Conservation (phyloP, 371 early-diverging fungal genomes). For the Chytridium lagenaria region DNA sequence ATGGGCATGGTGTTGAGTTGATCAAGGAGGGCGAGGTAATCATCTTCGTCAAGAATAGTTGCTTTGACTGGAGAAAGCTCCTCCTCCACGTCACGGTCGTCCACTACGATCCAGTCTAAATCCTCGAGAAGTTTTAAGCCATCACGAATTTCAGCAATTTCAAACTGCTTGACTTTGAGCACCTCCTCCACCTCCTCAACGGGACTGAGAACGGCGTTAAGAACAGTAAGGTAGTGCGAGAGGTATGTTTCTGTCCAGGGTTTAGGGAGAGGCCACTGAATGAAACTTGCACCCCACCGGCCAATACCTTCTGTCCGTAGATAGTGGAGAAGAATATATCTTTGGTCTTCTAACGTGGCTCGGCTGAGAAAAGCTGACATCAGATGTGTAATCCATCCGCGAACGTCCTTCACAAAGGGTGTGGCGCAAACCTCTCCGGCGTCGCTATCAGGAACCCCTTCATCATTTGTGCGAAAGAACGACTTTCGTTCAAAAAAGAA, state of each 20-base stretch:
- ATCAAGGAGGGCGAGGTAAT: slow-evolving; percentile 62
- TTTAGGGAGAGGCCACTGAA: slow-evolving; percentile 59
- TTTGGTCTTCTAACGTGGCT: slow-evolving; percentile 40
- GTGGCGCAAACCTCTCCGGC: slow-evolving; percentile 13
- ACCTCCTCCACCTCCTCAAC: slow-evolving; percentile 45
- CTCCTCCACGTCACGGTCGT: slow-evolving; percentile 36
- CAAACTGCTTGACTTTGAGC: slow-evolving; percentile 24
- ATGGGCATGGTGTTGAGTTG: slow-evolving; percentile 63
- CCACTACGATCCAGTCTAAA: slow-evolving; percentile 49
- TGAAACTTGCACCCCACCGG: slow-evolving; percentile 62
- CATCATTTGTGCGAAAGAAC: not conserved
- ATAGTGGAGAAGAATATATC: slow-evolving; percentile 56
- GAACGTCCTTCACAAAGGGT: slow-evolving; percentile 50
- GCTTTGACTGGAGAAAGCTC: slow-evolving; percentile 19
- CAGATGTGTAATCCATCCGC: slow-evolving; percentile 62
- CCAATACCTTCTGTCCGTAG: slow-evolving; percentile 51
- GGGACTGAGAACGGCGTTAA: slow-evolving; percentile 44
- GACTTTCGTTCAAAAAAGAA: slow-evolving; percentile 42
- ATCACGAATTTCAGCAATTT: slow-evolving; percentile 20
- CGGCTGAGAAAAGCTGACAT: slow-evolving; percentile 44
- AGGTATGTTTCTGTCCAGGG: slow-evolving; percentile 47
- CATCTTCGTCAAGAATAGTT: slow-evolving; percentile 63
- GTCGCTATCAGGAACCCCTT: slow-evolving; percentile 16
- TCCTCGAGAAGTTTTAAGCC: slow-evolving; percentile 39
- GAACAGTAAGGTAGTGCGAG: slow-evolving; percentile 42